These are phyloP conservation scores for Candida pseudofarinosa DNA, from an alignment of 805 yeast genomes.

Conservation along the genomic window DNA sequence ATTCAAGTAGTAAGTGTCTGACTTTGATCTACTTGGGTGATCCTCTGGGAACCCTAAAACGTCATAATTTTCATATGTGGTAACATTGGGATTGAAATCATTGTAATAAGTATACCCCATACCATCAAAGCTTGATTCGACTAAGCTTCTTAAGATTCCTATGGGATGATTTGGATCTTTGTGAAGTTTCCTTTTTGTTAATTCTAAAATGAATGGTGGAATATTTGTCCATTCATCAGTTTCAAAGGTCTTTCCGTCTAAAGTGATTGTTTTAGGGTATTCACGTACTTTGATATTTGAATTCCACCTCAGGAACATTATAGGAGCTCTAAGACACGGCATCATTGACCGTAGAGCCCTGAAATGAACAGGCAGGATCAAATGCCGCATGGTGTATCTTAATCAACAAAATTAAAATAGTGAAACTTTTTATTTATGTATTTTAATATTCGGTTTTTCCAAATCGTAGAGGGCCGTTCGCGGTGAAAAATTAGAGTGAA, in stretches of 20 bases:
- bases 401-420: no score
- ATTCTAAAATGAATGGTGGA: conserved; percentile 63
- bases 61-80: conserved; percentile 83
- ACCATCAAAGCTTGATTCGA: conserved; percentile 62
- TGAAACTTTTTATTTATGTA: no score
- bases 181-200: conserved; percentile 73
- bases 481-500: no score
- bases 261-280: conserved; percentile 26
- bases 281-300: conserved; percentile 2
- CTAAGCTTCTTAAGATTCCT: conserved; percentile 73
- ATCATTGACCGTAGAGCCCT: neutral
- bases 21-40: conserved; percentile 89
- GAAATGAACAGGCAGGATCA: neutral
- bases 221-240: conserved; percentile 84
- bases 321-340: neutral
- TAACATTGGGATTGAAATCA: conserved; percentile 78
- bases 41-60: conserved; percentile 85
- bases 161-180: conserved; percentile 77
- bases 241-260: conserved; percentile 49
- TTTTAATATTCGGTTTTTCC: no score
- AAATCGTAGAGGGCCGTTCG: no score
- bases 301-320: neutral
- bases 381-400: neutral
- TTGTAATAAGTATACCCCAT: conserved; percentile 76
- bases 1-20: conserved; percentile 91